Conservation (phyloP, 495 filamentous ascomycete genomes). For the Ramalina intermedia region DNA sequence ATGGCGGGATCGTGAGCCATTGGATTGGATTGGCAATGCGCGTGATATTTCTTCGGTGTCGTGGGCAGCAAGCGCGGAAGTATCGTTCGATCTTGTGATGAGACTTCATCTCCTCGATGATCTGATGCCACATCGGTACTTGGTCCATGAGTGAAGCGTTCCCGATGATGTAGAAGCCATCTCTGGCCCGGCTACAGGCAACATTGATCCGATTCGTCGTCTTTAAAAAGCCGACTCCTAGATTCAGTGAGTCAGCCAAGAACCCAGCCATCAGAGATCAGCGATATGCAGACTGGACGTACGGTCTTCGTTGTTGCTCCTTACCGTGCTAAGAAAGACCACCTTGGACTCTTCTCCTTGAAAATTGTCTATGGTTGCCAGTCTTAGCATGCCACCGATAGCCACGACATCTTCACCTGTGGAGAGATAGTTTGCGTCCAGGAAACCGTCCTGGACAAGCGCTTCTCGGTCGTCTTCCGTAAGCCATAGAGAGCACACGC, state of each 20-base stretch:
- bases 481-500: slow-evolving; percentile 20
- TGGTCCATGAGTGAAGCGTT: slow-evolving; percentile 38
- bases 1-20: slow-evolving; percentile 42
- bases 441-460: slow-evolving; percentile 28
- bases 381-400: slow-evolving; percentile 38
- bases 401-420: slow-evolving; percentile 15
- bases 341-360: slow-evolving; percentile 63
- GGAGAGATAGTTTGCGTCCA: slow-evolving; percentile 9
- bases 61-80: slow-evolving; percentile 47
- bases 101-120: slow-evolving; percentile 35
- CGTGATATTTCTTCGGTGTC: slow-evolving; percentile 44
- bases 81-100: slow-evolving; percentile 36
- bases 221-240: slow-evolving; percentile 48
- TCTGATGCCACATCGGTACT: slow-evolving; percentile 53
- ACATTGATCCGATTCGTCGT: slow-evolving; percentile 70
- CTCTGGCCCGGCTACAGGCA: slow-evolving; percentile 50
- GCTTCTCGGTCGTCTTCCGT: slow-evolving; percentile 47
- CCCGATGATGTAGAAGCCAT: slow-evolving; percentile 72
- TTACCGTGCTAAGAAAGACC: slow-evolving; percentile 57
- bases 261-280: no score
- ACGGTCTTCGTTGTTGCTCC: slow-evolving; percentile 45
- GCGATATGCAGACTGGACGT: no score
- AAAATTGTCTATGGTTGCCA: slow-evolving; percentile 67
- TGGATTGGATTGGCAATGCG: slow-evolving; percentile 41
- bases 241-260: no score